Conservation (phyloP, 805 yeast genomes). For the Suhomyces canberraensis region DNA sequence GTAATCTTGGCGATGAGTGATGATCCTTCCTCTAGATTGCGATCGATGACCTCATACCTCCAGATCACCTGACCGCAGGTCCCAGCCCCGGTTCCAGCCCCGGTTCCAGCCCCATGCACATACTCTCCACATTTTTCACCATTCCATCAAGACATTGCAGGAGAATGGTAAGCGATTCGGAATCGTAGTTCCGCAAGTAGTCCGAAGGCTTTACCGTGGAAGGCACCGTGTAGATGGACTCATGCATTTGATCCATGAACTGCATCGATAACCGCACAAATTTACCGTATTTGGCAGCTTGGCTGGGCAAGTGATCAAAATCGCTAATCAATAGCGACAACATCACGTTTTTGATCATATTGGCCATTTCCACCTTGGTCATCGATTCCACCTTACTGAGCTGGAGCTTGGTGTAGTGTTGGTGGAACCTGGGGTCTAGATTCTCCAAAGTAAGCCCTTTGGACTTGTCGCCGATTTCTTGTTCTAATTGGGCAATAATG, state of each 20-base stretch:
- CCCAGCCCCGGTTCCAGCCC: no score
- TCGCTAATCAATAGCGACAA: conserved; percentile 31
- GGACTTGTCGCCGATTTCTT: conserved; percentile 14
- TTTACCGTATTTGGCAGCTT: conserved; percentile 24
- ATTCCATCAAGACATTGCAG: conserved; percentile 27
- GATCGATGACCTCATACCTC: no score
- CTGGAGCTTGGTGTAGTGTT: conserved; percentile 23
- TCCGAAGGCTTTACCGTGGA: conserved; percentile 24
- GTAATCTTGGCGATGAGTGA: no score
- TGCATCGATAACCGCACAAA: conserved; percentile 20
- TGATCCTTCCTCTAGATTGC: no score
- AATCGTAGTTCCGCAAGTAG: conserved; percentile 19
- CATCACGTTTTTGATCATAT: conserved; percentile 33
- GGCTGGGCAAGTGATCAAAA: conserved; percentile 25
- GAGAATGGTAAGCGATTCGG: conserved; percentile 14
- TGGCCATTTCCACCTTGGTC: conserved; percentile 25
- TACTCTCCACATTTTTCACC: conserved; percentile 8
- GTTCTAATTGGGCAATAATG: not conserved
- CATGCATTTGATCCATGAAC: conserved; percentile 35
- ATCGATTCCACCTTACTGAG: conserved; percentile 29
- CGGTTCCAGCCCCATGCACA: no score
- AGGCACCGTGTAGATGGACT: conserved; percentile 17
- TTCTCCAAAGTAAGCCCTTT: conserved; percentile 14
- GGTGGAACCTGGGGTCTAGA: conserved; percentile 19
- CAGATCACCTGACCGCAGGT: no score